Base-by-base conservation (phyloP, 2,329 filamentous ascomycete genomes). In the Paracorniculantispora psalliotae region DNA sequence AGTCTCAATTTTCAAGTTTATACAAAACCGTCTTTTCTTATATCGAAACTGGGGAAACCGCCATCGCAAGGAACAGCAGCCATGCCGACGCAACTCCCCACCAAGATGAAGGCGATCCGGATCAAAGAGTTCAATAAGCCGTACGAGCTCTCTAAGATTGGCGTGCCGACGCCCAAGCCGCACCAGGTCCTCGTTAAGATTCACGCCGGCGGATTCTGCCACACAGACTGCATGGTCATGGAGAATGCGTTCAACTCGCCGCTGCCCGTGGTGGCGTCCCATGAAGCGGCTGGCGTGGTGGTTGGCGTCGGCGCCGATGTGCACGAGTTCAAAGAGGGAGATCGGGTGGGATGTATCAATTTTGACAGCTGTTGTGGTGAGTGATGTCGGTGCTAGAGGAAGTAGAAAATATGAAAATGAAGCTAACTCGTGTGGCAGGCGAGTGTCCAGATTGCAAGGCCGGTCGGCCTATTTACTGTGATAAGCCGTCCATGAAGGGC, bases 171-270 rank as follows among this genome's bases (percentile, higher is more conserved):
- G 1, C 61, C 61, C n/a, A 46, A 59, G 50, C 50, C 61, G 17
- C 43, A 62, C 41, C 61, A 62, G 50, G 41, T 62, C 2, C 59
- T 62, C 15, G 47, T 62, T 46, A 61, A 59, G 33, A 54, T 62
- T 55, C 53, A 43, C n/a, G 61, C 61, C 13, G 61, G 55, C 21
- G 61, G 61, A 35, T 60, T 61, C 47, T 62, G 61, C 47, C 59
- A 62, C 55, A 61, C 61, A 1, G 61, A 62, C 51, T 61, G 59
- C 50, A 62, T 62, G 61, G 61, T 57, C 23, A 39, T 59, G 28
- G 61, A 62, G 37, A 51, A 59, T 43, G 59, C 54, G 10, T 62
- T 62, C 43, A 35, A 39, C n/a, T 25, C 58, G 1, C 23, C 48
- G 2, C 30, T 62, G 25, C 61, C 61, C 7, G 21, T 62, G 17